These are phyloP conservation scores for Gossypium rotundifolium DNA, from an alignment of 345 rosid species.

Conservation along the genomic window DNA sequence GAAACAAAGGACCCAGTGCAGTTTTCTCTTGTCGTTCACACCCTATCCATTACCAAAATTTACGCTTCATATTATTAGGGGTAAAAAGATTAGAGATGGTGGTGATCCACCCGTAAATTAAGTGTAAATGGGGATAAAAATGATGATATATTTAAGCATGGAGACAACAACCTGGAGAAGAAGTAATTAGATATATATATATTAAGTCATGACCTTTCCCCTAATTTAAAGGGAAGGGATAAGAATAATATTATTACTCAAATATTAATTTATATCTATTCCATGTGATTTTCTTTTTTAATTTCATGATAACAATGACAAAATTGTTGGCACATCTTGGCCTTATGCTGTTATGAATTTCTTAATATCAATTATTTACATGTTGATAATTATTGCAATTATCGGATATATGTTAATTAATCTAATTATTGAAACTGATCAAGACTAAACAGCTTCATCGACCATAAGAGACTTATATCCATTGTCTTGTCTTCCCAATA, in stretches of 20 bases:
- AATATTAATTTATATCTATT: constrained; percentile 13
- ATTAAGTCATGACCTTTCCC: neutral
- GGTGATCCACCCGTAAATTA: constrained; percentile 21
- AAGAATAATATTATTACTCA: constrained; percentile 6
- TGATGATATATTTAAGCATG: neutral
- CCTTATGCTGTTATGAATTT: constrained; percentile 2
- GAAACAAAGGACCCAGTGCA: neutral
- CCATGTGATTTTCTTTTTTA: constrained; percentile 19
- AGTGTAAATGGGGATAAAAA: constrained; percentile 13
- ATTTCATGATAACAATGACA: neutral
- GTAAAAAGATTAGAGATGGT: constrained; percentile 13
- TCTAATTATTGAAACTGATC: too few relatives aligned
- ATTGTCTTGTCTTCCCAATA: too few relatives aligned
- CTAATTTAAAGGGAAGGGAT: constrained; percentile 11
- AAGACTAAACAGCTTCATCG: neutral
- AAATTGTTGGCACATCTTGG: constrained; percentile 15
- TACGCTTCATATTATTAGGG: neutral
- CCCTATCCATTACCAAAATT: neutral
- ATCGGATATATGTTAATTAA: too few relatives aligned
- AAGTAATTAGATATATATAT: neutral
- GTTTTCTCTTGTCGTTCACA: neutral
- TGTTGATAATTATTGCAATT: too few relatives aligned
- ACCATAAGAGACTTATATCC: neutral
- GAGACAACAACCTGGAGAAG: neutral
- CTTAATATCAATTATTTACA: too few relatives aligned